Evolutionary conservation across 163 green algal genomes (phyloP).

Genomic region (Chlorella variabilis): DNA sequence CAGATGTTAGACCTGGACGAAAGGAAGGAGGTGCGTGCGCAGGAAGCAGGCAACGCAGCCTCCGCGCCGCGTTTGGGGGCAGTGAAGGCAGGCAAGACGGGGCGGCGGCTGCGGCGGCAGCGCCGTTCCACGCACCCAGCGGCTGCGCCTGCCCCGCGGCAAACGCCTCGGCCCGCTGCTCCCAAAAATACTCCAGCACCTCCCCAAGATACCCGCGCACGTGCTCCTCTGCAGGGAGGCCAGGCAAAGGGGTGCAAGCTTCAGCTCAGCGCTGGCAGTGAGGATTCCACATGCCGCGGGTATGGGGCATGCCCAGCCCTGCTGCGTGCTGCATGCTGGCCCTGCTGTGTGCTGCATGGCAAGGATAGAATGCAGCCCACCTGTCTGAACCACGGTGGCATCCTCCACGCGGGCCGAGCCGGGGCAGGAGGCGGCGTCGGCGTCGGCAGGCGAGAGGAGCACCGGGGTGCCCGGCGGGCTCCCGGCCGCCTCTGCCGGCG

Average conservation of each 20-base stretch:
- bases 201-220: constrained; percentile 1
- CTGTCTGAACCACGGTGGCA: constrained; percentile 24
- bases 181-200: constrained; percentile 24
- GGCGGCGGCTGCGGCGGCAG: no score
- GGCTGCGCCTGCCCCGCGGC: constrained; percentile 7
- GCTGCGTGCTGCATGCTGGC: no score
- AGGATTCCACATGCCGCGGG: no score
- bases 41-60: no score
- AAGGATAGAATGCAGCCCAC: neutral
- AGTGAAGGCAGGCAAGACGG: no score
- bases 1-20: no score
- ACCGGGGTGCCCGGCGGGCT: constrained; percentile 21
- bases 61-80: no score
- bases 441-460: neutral
- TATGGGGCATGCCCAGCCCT: no score
- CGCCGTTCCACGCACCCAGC: constrained; percentile 31
- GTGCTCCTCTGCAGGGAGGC: constrained; percentile 25
- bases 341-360: neutral
- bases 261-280: no score
- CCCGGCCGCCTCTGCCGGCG: neutral
- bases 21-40: no score
- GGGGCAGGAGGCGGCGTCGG: neutral
- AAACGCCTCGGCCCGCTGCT: constrained; percentile 13
- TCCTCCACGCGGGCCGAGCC: constrained; percentile 18
- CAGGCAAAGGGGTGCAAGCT: neutral